Conservation (phyloP, 1,139 yeast genomes). For the Yamadazyma triangularis region DNA sequence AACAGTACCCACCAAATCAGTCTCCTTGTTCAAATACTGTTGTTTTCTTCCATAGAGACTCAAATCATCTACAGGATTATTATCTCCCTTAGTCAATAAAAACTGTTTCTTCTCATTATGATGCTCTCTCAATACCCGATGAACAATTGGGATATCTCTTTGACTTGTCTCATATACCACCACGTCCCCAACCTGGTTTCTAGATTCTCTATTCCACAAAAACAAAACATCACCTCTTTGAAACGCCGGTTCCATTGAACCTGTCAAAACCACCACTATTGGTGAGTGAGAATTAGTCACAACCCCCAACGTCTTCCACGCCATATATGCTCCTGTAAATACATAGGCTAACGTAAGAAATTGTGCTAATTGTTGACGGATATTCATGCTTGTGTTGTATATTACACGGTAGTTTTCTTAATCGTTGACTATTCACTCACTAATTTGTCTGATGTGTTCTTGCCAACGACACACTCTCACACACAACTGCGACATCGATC, state of each 20-base stretch:
- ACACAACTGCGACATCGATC: too few species aligned
- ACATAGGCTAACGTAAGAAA: slow-evolving; percentile 71
- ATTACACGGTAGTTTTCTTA: too few species aligned
- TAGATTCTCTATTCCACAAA: slow-evolving; percentile 77
- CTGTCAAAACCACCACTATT: slow-evolving; percentile 92
- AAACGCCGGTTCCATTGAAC: slow-evolving; percentile 99
- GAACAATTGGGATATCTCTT: slow-evolving; percentile 89
- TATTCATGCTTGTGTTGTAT: too few species aligned
- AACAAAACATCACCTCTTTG: slow-evolving; percentile 94
- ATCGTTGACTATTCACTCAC: too few species aligned
- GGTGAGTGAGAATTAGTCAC: slow-evolving; percentile 87
- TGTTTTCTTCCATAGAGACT: slow-evolving; percentile 78
- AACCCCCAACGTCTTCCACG: slow-evolving; percentile 82
- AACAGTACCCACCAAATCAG: slow-evolving; percentile 85
- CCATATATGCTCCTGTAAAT: slow-evolving; percentile 83
- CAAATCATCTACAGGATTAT: slow-evolving; percentile 88
- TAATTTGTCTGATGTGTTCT: too few species aligned
- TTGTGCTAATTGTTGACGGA: slow-evolving; percentile 49
- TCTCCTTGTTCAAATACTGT: slow-evolving; percentile 66
- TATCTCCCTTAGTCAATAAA: slow-evolving; percentile 92
- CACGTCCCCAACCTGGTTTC: slow-evolving; percentile 82
- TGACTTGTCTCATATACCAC: slow-evolving; percentile 90
- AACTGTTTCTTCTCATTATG: slow-evolving; percentile 57
- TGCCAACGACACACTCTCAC: too few species aligned
- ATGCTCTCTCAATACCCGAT: slow-evolving; percentile 86